Percentiles rank a stretch among this genome's conserved stretches.
Conservation (phyloP, 768 basidiomycete genomes). For the Dacryopinax spathularia region DNA sequence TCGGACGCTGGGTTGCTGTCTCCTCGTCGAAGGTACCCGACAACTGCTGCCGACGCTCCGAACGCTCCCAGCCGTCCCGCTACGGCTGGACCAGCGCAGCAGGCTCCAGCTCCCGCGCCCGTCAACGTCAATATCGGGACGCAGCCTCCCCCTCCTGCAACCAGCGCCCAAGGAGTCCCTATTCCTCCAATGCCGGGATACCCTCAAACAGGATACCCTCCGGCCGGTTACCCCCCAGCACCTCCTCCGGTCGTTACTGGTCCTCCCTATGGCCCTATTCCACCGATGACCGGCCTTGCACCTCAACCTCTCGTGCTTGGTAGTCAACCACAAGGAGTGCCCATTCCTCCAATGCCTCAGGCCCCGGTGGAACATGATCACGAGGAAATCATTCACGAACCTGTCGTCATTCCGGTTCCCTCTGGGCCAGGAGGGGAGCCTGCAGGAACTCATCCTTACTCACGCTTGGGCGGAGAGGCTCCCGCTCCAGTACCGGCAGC, state of each 20-base stretch:
- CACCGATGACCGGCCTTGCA: neutral
- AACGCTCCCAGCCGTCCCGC: too few relatives aligned
- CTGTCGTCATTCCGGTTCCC: neutral
- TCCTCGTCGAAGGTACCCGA: too few relatives aligned
- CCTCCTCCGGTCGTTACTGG: neutral
- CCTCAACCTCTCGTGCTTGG: neutral
- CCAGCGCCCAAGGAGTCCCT: neutral
- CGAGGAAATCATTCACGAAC: neutral
- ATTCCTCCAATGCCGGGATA: neutral
- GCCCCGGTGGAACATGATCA: neutral
- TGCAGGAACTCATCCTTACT: neutral
- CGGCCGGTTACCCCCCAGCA: neutral
- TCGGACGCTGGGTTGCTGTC: too few relatives aligned
- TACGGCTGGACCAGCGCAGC: neutral
- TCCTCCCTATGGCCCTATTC: neutral
- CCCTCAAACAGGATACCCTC: too few relatives aligned
- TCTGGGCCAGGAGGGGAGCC: neutral
- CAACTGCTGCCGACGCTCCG: too few relatives aligned
- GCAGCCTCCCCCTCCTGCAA: neutral
- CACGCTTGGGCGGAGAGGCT: neutral
- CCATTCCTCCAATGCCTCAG: neutral
- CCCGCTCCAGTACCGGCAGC: neutral
- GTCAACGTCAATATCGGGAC: neutral
- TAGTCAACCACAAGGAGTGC: neutral
- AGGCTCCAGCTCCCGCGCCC: neutral